These are phyloP conservation scores for Pichia sp. DNA, from an alignment of 1,139 yeast genomes.

Conservation along the genomic window DNA sequence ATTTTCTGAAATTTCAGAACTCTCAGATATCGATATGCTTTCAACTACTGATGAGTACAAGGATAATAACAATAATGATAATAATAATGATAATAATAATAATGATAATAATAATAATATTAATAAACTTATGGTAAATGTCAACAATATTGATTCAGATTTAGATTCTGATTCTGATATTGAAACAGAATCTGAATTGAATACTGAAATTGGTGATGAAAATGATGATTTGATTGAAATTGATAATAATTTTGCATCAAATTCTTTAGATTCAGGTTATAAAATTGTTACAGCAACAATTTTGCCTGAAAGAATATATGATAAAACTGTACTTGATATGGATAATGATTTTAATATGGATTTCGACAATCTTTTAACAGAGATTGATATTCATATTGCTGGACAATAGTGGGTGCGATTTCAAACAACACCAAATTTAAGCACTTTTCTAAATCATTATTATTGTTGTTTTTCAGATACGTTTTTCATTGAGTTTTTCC, in stretches of 20 bases:
- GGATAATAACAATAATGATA: background rate
- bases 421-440: background rate
- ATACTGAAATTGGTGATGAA: conserved; percentile 2
- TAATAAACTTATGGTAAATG: background rate
- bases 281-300: background rate
- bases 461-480: too few relatives aligned
- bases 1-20: background rate
- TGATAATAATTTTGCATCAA: background rate
- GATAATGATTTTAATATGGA: background rate
- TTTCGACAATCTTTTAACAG: background rate
- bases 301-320: background rate
- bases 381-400: background rate
- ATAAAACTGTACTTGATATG: background rate
- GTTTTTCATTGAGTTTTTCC: too few relatives aligned
- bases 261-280: background rate
- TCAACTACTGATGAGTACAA: background rate
- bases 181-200: conserved; percentile 5
- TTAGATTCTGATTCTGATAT: conserved; percentile 1
- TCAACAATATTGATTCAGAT: background rate
- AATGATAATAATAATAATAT: background rate
- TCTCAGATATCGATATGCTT: background rate
- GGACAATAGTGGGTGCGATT: background rate
- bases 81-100: background rate
- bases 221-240: background rate
- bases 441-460: background rate